Evolutionary conservation across 2,329 filamentous ascomycete species (phyloP), one percentile per base, ranked within the genome.

Genomic region (Neospermospora avenae): DNA sequence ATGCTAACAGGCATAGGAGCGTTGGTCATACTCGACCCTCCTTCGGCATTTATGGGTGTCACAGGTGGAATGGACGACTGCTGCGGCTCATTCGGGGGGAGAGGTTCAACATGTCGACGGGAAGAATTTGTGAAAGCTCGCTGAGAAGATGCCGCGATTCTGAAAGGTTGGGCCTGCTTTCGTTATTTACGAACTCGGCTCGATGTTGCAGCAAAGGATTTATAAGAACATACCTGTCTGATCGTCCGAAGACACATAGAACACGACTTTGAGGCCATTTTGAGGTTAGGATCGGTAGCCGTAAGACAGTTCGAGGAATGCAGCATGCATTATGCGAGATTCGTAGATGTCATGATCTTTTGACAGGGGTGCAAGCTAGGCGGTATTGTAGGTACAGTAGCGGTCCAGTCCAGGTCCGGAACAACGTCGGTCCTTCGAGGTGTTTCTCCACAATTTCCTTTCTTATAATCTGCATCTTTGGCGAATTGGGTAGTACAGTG

Each of bases 221-320:
- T 39, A n/a, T 39, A n/a, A 13, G 37, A 42, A 42, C 39, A 18
- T 42, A 42, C 39, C 18, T 70, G 67, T 46, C 60, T 60, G 2
- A 72, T 18, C 7, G 63, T 61, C 49, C 71, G 65, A 41, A 73
- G 65, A 63, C 72, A 73, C 57, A 65, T 53, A 34, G 52, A 58
- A 57, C 71, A 73, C 14, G 63, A 53, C 59, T 67, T 70, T 4
- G 67, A 69, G 37, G 65, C 60, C 69, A 69, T 69, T 20, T 53
- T 39, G 16, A 3, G 6, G 7, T 48, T 24, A 16, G 25, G 16
- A 22, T n/a, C n/a, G n/a, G n/a, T n/a, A n/a, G n/a, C n/a, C n/a
- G n/a, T n/a, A n/a, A n/a, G n/a, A n/a, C 14, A 35, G 20, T 8
- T 2, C 35, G 22, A 25, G 24, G 14, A 52, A 18, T n/a, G n/a